Evolutionary conservation across 805 yeast genomes (phyloP).

Genomic region (Cyberlindnera galapagoensis): DNA sequence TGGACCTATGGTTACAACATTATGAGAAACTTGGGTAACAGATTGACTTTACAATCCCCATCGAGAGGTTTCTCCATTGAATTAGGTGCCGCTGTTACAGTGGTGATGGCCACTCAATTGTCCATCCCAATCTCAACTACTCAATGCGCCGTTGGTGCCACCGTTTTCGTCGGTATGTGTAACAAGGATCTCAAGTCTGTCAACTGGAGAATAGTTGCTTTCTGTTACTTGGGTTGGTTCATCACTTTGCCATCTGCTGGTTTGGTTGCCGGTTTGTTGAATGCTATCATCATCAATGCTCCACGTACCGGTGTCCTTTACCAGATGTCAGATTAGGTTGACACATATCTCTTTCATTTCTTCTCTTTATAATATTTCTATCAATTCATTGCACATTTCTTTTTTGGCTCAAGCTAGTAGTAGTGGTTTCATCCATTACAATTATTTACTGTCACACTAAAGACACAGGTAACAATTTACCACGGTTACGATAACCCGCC

Average conservation of each 20-base stretch:
- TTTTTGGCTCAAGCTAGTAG: too few relatives aligned
- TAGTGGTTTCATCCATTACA: too few relatives aligned
- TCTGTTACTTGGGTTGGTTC: slow-evolving; percentile 70
- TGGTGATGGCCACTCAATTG: slow-evolving; percentile 69
- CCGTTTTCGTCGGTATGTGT: slow-evolving; percentile 69
- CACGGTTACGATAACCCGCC: too few relatives aligned
- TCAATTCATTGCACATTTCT: too few relatives aligned
- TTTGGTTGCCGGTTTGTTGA: slow-evolving; percentile 58
- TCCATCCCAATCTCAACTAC: slow-evolving; percentile 72
- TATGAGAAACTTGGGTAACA: slow-evolving; percentile 67
- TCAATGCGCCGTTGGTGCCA: slow-evolving; percentile 73
- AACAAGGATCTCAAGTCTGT: slow-evolving; percentile 56
- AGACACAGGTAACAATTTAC: too few relatives aligned
- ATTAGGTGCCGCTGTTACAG: slow-evolving; percentile 71
- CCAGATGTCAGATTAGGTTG: slow-evolving; percentile 1
- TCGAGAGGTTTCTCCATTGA: slow-evolving; percentile 73
- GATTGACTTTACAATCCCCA: slow-evolving; percentile 69
- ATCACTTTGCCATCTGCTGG: slow-evolving; percentile 72
- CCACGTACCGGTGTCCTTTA: slow-evolving; percentile 40
- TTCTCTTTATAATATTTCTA: too few relatives aligned
- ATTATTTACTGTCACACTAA: too few relatives aligned
- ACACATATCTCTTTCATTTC: too few relatives aligned
- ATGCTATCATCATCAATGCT: slow-evolving; percentile 59
- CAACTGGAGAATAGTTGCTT: slow-evolving; percentile 71
- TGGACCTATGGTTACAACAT: slow-evolving; percentile 71